Conservation (phyloP, 306 rosid genomes). For the Comarum palustre region DNA sequence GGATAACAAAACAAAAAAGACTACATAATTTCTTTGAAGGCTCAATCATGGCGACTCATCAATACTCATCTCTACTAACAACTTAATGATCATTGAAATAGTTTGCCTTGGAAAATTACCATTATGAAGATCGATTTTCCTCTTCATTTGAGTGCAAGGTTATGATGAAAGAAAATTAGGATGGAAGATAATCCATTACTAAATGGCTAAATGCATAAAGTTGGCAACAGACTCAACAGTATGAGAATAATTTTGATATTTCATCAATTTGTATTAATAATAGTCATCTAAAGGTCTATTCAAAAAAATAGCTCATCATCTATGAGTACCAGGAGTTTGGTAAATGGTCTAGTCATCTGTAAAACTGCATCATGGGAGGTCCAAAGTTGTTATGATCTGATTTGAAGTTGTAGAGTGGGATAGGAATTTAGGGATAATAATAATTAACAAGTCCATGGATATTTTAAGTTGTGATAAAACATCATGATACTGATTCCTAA, state of each 20-base stretch:
- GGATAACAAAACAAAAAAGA: no score
- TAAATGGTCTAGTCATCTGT: slow-evolving; percentile 13
- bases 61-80: background rate
- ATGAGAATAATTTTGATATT: background rate
- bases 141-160: background rate
- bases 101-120: background rate
- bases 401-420: slow-evolving; percentile 25
- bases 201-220: background rate
- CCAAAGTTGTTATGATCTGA: slow-evolving; percentile 30
- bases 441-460: background rate
- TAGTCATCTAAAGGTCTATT: background rate
- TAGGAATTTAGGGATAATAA: background rate
- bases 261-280: background rate
- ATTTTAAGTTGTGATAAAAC: background rate
- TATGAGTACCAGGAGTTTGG: slow-evolving; percentile 13
- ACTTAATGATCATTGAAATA: background rate
- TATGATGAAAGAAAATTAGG: background rate
- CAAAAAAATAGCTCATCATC: no score
- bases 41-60: background rate
- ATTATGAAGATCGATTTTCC: background rate
- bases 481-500: slow-evolving; percentile 24
- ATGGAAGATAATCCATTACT: background rate
- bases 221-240: background rate
- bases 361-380: slow-evolving; percentile 22
- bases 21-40: background rate